These are phyloP conservation scores for Herpotrichia juniperi DNA, from an alignment of 2,329 filamentous ascomycete genomes.

Conservation along the genomic window DNA sequence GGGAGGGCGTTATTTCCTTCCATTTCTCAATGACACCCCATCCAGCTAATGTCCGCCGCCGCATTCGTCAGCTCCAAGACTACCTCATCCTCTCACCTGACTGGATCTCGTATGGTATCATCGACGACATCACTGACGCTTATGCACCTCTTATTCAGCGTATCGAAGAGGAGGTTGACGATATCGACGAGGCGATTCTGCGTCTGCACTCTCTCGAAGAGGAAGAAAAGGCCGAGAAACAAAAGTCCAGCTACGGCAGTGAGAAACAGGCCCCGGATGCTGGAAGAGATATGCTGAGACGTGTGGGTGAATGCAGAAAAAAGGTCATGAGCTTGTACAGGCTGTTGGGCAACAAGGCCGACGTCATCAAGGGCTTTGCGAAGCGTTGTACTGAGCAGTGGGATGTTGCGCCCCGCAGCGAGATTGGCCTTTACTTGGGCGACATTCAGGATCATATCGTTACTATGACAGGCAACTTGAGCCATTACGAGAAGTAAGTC, in stretches of 20 bases:
- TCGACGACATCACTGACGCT: conserved; percentile 97
- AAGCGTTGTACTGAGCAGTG: conserved; percentile 98
- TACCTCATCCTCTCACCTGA: conserved; percentile 92
- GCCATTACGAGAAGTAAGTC: conserved; percentile 91
- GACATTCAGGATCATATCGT: conserved; percentile 99
- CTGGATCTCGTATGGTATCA: conserved; percentile 98
- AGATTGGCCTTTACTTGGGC: conserved; percentile 96
- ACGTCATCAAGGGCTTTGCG: conserved; percentile 98
- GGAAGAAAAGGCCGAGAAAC: conserved; percentile 46
- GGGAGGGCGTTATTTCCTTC: conserved; percentile 93
- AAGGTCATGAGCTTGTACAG: conserved; percentile 96
- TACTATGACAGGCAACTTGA: conserved; percentile 96
- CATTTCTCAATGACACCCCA: conserved; percentile 97
- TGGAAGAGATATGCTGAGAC: conserved; percentile 83
- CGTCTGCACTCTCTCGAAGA: conserved; percentile 71
- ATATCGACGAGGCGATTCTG: conserved; percentile 92
- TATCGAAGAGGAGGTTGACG: conserved; percentile 95
- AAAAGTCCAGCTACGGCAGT: conserved; percentile 36
- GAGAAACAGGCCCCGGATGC: conserved; percentile 53
- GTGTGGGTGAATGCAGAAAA: conserved; percentile 93
- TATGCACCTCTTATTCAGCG: conserved; percentile 90
- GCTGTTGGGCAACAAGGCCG: conserved; percentile 93
- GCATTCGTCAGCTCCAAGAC: conserved; percentile 91
- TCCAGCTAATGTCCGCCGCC: conserved; percentile 90
- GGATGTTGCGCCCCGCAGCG: conserved; percentile 91